phyloP scores from a whole-genome alignment of 192 early-diverging fungal species.

The Podila horticola region DNA sequence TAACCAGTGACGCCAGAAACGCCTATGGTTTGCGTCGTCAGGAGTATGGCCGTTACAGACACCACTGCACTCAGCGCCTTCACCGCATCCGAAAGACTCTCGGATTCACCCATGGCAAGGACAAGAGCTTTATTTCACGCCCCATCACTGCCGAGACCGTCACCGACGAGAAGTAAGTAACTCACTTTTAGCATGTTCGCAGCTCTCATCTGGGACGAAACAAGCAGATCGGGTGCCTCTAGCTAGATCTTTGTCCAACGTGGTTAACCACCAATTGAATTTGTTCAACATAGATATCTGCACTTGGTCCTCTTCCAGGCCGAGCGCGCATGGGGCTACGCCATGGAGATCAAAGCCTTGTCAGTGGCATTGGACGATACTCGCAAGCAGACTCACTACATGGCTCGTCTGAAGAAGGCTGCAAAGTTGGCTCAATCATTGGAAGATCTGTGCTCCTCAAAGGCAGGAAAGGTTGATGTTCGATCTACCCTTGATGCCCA shows the following conservation, averaged over 20 bases:
- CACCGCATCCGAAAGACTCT: constrained; percentile 65
- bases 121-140: constrained; percentile 58
- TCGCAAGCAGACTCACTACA: constrained; percentile 72
- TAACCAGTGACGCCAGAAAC: constrained; percentile 72
- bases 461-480: constrained; percentile 58
- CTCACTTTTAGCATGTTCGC: neutral
- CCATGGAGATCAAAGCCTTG: constrained; percentile 79
- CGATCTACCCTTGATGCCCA: constrained; percentile 66
- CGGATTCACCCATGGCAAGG: constrained; percentile 62
- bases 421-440: constrained; percentile 61
- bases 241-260: neutral
- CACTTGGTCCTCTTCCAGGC: constrained; percentile 74
- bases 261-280: no score
- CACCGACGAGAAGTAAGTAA: constrained; percentile 56
- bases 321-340: constrained; percentile 81
- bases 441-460: constrained; percentile 54
- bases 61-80: constrained; percentile 74
- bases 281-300: constrained; percentile 56
- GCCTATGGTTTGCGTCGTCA: constrained; percentile 83
- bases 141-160: constrained; percentile 57
- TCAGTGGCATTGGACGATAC: constrained; percentile 64
- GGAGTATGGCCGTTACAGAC: constrained; percentile 83
- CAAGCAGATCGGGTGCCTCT: no score
- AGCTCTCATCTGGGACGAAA: no score
- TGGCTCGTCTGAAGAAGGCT: constrained; percentile 72